Percentiles rank a stretch among this genome's conserved stretches.
Conservation (phyloP, 805 yeast species). For the Metschnikowia arizonensis region DNA sequence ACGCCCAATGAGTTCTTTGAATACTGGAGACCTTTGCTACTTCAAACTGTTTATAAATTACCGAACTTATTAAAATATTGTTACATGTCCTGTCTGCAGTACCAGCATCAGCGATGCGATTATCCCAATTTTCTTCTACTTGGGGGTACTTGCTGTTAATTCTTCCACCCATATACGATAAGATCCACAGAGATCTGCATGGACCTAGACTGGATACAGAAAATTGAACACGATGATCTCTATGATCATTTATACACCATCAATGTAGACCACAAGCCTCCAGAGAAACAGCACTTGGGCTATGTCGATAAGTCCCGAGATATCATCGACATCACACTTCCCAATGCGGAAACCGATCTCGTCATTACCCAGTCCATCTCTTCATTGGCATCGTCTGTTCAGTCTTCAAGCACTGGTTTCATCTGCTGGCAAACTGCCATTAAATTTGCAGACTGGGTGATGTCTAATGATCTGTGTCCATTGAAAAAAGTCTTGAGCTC, state of each 20-base stretch:
- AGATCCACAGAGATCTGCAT: not conserved
- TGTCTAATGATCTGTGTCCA: slow-evolving; percentile 27
- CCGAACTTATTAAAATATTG: too few relatives aligned
- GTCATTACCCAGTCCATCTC: slow-evolving; percentile 32
- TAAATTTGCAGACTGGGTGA: slow-evolving; percentile 51
- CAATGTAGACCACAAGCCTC: slow-evolving; percentile 26
- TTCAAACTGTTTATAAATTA: not conserved
- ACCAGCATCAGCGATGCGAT: not conserved
- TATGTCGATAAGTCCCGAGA: slow-evolving; percentile 30
- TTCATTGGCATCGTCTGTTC: slow-evolving; percentile 28
- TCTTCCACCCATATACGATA: not conserved
- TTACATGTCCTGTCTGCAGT: not conserved
- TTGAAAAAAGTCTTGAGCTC: slow-evolving; percentile 16
- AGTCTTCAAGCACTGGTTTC: slow-evolving; percentile 55
- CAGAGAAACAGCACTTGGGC: slow-evolving; percentile 30
- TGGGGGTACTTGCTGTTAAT: not conserved
- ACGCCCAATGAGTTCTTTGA: not conserved
- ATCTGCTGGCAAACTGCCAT: slow-evolving; percentile 56
- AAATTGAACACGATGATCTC: slow-evolving; percentile 15
- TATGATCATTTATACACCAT: slow-evolving; percentile 33
- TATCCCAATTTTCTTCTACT: not conserved
- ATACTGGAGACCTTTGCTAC: not conserved
- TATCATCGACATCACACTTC: slow-evolving; percentile 21
- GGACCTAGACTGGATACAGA: slow-evolving; percentile 1
- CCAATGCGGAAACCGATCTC: slow-evolving; percentile 23